Conservation (phyloP, 257 asterid species). For the Rhazya stricta region DNA sequence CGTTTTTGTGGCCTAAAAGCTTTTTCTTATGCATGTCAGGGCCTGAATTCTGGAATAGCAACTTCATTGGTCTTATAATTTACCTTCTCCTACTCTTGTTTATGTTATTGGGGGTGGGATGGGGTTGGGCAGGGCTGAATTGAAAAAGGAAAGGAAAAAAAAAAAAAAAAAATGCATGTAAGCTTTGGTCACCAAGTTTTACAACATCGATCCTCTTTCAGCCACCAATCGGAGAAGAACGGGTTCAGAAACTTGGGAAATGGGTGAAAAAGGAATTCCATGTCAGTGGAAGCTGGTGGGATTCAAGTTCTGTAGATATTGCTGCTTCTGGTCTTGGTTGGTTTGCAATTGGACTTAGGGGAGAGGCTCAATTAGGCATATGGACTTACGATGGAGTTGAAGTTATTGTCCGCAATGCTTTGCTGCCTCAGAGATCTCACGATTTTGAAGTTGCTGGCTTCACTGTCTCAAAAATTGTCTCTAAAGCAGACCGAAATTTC, state of each 20-base stretch:
- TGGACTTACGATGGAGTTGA: conserved; percentile 90
- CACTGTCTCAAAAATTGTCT: conserved; percentile 68
- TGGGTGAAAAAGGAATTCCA: conserved; percentile 67
- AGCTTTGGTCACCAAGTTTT: neutral
- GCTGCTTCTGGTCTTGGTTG: conserved; percentile 88
- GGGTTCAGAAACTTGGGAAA: conserved; percentile 60
- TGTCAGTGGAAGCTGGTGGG: conserved; percentile 60
- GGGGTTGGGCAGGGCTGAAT: neutral
- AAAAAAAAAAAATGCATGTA: neutral
- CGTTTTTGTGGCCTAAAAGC: neutral
- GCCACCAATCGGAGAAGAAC: conserved; percentile 82
- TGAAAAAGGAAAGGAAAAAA: too few relatives aligned
- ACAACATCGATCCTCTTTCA: conserved; percentile 22
- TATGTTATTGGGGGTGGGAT: neutral
- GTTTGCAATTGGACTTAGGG: conserved; percentile 80
- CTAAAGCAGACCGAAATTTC: conserved; percentile 59
- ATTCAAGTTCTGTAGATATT: conserved; percentile 62
- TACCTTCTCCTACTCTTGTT: neutral
- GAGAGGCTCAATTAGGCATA: conserved; percentile 56
- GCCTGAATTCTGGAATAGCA: neutral
- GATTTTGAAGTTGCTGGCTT: conserved; percentile 75
- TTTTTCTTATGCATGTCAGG: neutral
- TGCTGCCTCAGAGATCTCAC: conserved; percentile 67
- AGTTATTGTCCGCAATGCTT: conserved; percentile 43
- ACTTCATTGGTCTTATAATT: neutral